phyloP scores from a whole-genome alignment of 148 eudicot genomes.

The Nepenthes mirabilis region DNA sequence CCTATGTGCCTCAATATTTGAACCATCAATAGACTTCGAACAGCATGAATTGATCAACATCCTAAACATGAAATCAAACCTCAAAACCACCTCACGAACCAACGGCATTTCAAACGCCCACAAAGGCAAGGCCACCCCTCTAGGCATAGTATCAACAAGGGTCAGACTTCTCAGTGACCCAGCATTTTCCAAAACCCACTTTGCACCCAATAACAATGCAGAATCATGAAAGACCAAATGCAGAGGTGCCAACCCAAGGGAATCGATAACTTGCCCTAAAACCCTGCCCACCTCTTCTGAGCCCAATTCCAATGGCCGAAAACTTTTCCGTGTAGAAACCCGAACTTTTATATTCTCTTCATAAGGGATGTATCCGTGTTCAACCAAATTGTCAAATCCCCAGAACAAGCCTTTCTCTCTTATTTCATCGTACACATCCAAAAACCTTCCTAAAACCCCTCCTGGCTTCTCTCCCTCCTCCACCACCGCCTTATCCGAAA shows the following conservation, averaged over 20 bases:
- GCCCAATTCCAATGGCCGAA: slow-evolving; percentile 52
- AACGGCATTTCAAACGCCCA: slow-evolving; percentile 44
- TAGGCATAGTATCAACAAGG: slow-evolving; percentile 42
- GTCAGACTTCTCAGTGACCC: slow-evolving; percentile 52
- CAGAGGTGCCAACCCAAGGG: slow-evolving; percentile 61
- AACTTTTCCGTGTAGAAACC: slow-evolving; percentile 25
- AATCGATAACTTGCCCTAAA: slow-evolving; percentile 59
- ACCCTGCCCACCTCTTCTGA: slow-evolving; percentile 59
- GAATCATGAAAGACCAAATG: slow-evolving; percentile 88
- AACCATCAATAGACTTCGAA: slow-evolving; percentile 19
- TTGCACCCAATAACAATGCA: slow-evolving; percentile 57
- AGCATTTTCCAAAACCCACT: slow-evolving; percentile 64
- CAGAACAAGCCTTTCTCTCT: slow-evolving; percentile 84
- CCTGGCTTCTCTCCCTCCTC: slow-evolving; percentile 31
- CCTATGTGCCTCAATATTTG: slow-evolving; percentile 61
- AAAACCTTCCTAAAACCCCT: slow-evolving; percentile 39
- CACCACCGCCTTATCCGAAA: slow-evolving; percentile 56
- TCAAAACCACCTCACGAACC: slow-evolving; percentile 50
- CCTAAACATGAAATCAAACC: slow-evolving; percentile 46
- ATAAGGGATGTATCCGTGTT: slow-evolving; percentile 54
- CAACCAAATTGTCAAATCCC: slow-evolving; percentile 88
- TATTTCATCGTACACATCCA: slow-evolving; percentile 57
- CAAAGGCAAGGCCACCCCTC: slow-evolving; percentile 53
- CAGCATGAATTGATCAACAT: slow-evolving; percentile 51
- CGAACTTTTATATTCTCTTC: slow-evolving; percentile 26